Percentiles rank a stretch among this genome's conserved stretches.
Conservation (phyloP, 371 early-diverging fungal species). For the Mycotypha africana region DNA sequence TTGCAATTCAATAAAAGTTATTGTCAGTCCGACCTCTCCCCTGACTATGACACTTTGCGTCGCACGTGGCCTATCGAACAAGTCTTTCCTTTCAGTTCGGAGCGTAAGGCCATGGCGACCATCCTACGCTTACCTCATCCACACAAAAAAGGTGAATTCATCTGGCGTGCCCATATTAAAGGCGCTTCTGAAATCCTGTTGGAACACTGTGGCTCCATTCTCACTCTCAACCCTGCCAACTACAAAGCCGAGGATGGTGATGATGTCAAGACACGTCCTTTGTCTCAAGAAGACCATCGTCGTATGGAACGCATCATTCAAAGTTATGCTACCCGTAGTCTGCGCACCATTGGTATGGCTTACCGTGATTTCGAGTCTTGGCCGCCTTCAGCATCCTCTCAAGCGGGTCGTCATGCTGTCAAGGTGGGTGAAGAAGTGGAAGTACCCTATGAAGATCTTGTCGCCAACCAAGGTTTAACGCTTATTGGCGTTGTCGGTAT, state of each 20-base stretch:
- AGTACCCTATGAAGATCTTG: slow-evolving; percentile 44
- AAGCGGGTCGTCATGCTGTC: slow-evolving; percentile 24
- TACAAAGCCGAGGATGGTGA: slow-evolving; percentile 16
- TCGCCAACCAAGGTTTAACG: slow-evolving; percentile 35
- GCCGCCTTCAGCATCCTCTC: no score
- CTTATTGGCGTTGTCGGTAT: slow-evolving; percentile 60
- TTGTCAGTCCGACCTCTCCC: slow-evolving; percentile 22
- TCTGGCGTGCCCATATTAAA: slow-evolving; percentile 71
- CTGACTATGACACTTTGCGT: slow-evolving; percentile 40
- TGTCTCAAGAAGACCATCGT: slow-evolving; percentile 35
- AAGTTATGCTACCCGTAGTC: slow-evolving; percentile 52
- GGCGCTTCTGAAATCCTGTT: slow-evolving; percentile 89
- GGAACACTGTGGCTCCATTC: slow-evolving; percentile 22
- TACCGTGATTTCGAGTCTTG: slow-evolving; percentile 61
- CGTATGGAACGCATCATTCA: slow-evolving; percentile 54
- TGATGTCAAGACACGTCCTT: slow-evolving; percentile 43
- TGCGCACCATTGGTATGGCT: slow-evolving; percentile 64
- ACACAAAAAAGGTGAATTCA: slow-evolving; percentile 15
- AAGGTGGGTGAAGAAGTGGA: slow-evolving; percentile 22
- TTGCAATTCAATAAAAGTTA: slow-evolving; percentile 48
- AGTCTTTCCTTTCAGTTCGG: slow-evolving; percentile 80
- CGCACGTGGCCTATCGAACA: slow-evolving; percentile 45
- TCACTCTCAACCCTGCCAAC: slow-evolving; percentile 25
- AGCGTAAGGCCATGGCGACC: slow-evolving; percentile 85
- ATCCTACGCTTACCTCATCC: slow-evolving; percentile 50